Evolutionary conservation across 345 rosid genomes (phyloP).

Genomic region (Psidium guajava): DNA sequence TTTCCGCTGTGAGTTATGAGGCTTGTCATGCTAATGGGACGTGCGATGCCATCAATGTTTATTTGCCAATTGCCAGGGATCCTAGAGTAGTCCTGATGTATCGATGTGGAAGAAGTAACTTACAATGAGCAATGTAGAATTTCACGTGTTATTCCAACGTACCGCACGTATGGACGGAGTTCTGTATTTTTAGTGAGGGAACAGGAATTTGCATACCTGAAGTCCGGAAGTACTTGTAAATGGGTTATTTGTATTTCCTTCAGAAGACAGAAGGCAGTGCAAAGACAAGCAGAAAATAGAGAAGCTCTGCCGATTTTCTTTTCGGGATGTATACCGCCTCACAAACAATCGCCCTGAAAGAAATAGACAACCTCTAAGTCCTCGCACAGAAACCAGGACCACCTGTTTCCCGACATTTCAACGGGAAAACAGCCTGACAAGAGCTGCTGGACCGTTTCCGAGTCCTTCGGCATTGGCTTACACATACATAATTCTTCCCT

Average conservation of each 20-base stretch:
- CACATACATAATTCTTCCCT: background rate
- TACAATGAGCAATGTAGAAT: background rate
- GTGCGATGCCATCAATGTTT: background rate
- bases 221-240: background rate
- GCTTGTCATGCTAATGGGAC: background rate
- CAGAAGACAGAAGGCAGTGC: background rate
- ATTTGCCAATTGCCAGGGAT: background rate
- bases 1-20: constrained; percentile 32
- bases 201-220: background rate
- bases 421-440: background rate
- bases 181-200: background rate
- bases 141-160: background rate
- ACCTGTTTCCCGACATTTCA: background rate
- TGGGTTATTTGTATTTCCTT: background rate
- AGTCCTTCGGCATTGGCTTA: background rate
- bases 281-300: background rate
- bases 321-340: background rate
- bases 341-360: background rate
- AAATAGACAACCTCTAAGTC: background rate
- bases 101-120: background rate
- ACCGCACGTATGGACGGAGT: background rate
- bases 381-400: background rate
- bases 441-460: background rate
- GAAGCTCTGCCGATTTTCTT: background rate
- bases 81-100: background rate